Evolutionary conservation across 768 basidiomycete genomes (phyloP).

Genomic region (Russula virescens): DNA sequence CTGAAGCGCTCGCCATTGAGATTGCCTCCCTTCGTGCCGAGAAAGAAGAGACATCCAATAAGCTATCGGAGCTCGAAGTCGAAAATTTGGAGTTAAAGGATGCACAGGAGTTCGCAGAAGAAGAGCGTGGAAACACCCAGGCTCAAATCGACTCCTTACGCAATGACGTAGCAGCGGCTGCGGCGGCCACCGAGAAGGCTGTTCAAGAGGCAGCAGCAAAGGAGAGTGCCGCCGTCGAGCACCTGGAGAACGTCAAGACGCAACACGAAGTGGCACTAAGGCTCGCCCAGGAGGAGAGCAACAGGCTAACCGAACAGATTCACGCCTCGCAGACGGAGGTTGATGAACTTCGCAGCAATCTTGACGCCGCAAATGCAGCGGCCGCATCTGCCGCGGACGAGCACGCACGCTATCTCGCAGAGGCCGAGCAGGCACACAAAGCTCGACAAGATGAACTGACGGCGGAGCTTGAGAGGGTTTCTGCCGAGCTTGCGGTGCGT

Average conservation of each 20-base stretch:
- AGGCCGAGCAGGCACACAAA: slow-evolving; percentile 45
- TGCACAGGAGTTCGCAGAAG: slow-evolving; percentile 56
- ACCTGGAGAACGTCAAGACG: slow-evolving; percentile 37
- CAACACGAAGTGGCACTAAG: slow-evolving; percentile 45
- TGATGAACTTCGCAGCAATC: slow-evolving; percentile 38
- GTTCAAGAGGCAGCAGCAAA: slow-evolving; percentile 42
- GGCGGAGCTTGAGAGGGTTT: slow-evolving; percentile 51
- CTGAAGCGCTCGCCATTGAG: slow-evolving; percentile 43
- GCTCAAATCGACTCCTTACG: slow-evolving; percentile 47
- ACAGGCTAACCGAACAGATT: slow-evolving; percentile 20
- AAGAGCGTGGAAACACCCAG: slow-evolving; percentile 44
- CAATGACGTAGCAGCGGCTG: slow-evolving; percentile 46
- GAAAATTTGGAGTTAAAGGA: slow-evolving; percentile 77
- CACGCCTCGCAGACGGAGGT: slow-evolving; percentile 34
- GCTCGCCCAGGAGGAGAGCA: slow-evolving; percentile 36
- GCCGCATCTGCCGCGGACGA: slow-evolving; percentile 42
- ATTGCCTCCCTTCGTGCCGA: slow-evolving; percentile 51
- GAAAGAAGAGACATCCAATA: slow-evolving; percentile 64
- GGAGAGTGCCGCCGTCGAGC: slow-evolving; percentile 40
- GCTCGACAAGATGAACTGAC: slow-evolving; percentile 48
- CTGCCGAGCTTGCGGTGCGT: slow-evolving; percentile 59
- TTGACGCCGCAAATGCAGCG: slow-evolving; percentile 42
- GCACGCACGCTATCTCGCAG: slow-evolving; percentile 45
- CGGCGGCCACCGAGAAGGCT: slow-evolving; percentile 43
- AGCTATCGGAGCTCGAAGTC: slow-evolving; percentile 75